These are phyloP conservation scores for Amphicarpaea edgeworthii DNA, from an alignment of 306 rosid genomes.

Conservation along the genomic window DNA sequence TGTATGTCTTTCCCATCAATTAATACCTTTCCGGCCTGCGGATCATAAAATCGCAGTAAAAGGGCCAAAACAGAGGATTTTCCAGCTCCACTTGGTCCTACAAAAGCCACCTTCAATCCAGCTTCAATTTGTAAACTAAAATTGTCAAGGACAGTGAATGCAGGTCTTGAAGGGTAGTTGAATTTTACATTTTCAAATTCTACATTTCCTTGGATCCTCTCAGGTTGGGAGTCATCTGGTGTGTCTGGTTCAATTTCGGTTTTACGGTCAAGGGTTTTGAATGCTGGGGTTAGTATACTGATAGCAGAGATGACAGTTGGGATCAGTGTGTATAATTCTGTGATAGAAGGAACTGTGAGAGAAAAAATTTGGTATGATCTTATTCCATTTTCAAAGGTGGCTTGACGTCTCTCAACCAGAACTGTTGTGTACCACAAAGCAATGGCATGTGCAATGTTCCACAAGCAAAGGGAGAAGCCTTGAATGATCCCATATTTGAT, in stretches of 20 bases:
- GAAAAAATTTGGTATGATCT: constrained; percentile 92
- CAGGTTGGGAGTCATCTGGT: constrained; percentile 54
- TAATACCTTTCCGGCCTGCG: constrained; percentile 63
- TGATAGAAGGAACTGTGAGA: constrained; percentile 92
- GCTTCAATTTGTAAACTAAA: constrained; percentile 76
- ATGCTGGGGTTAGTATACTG: constrained; percentile 78
- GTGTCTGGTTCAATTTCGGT: constrained; percentile 75
- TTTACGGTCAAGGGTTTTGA: constrained; percentile 76
- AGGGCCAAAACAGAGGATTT: constrained; percentile 83
- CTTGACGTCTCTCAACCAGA: constrained; percentile 64
- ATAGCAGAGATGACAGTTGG: constrained; percentile 88
- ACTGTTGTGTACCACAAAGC: constrained; percentile 91
- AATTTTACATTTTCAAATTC: constrained; percentile 68
- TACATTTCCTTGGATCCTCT: constrained; percentile 64
- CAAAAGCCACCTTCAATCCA: constrained; percentile 77
- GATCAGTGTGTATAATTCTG: constrained; percentile 85
- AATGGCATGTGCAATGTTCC: constrained; percentile 94
- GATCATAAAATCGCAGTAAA: constrained; percentile 79
- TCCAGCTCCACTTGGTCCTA: constrained; percentile 91
- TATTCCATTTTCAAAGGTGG: constrained; percentile 73
- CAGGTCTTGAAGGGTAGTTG: constrained; percentile 78
- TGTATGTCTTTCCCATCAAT: constrained; percentile 73
- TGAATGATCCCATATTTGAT: constrained; percentile 78
- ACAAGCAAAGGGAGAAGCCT: constrained; percentile 82
- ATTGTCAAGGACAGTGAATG: constrained; percentile 65